Evolutionary conservation across 352 stramenopile genomes (phyloP), one percentile per base, ranked within the genome.

Genomic region (Blastocystis sp.): DNA sequence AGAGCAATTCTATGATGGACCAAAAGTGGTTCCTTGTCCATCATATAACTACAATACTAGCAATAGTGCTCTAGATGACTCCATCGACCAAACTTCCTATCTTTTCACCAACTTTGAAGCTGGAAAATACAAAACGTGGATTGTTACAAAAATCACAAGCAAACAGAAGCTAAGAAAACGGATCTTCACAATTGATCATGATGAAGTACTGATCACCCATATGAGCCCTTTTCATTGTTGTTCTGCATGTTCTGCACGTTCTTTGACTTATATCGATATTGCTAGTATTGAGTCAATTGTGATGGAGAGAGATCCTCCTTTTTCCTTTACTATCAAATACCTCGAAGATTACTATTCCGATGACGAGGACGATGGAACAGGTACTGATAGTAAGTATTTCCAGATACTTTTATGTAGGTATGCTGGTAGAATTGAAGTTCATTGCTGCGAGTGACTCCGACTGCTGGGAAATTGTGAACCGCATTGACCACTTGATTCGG

Each of bases 41-140:
- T 66, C 73, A 22, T 84, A 84, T 51, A 68, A 35, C n/a, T 84
- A 84, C 73, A 66, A 64, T 17, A 30, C 53, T 19, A 57, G 59
- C n/a, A 68, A 15, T 35, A 37, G 33, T n/a, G 44, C 22, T 27
- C 17, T 53, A 13, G 73, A 84, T 44, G 56, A 84, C 4, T 30
- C 27, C 27, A 30, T 66, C 42, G 73, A 84, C 15, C 44, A 66
- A n/a, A 66, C 48, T 1, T 33, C 30, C 22, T 68, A 84, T 57
- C 27, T 84, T 54, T 68, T 84, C 73, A 66, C 73, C 6, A 84
- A 84, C 51, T 84, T 66, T 57, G 73, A 84, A 27, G 73, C 73
- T 30, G 73, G 73, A 22, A 84, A 84, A 27, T 64, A 66, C 9
- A 84, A 84, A 51, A 30, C 57, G 24, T 84, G 73, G 73, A 33